Percentiles rank a stretch among this genome's conserved stretches.
Evolutionary conservation across 139 green algal species (phyloP).

Genomic region (Mychonastes homosphaera): DNA sequence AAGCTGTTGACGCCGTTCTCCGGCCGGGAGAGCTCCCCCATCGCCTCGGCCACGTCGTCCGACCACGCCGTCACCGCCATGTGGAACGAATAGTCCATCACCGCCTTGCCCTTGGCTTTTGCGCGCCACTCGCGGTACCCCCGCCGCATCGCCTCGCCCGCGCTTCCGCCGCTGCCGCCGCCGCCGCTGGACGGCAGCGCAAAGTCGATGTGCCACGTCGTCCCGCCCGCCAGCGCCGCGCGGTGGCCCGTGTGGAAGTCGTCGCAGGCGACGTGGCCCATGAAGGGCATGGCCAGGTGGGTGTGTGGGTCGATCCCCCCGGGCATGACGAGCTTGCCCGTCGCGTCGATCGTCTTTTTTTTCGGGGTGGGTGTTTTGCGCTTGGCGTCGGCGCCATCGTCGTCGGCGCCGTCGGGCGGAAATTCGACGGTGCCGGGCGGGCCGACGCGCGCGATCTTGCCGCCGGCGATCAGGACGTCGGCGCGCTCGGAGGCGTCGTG

Average conservation of each 20-base stretch:
- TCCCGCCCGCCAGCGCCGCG: constrained; percentile 84
- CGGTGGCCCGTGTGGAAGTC: constrained; percentile 50
- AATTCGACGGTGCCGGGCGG: too few relatives aligned
- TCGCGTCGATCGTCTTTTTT: constrained; percentile 67
- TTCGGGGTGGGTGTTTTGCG: background rate
- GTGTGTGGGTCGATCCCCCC: constrained; percentile 96
- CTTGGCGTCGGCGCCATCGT: background rate
- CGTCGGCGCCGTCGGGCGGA: too few relatives aligned
- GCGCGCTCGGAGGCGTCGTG: constrained; percentile 46
- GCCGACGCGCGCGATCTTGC: constrained; percentile 50
- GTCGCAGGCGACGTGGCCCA: constrained; percentile 55
- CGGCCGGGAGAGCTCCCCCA: constrained; percentile 45
- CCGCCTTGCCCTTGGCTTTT: constrained; percentile 36
- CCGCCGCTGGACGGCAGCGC: constrained; percentile 71
- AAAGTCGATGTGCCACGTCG: constrained; percentile 97
- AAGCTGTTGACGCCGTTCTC: constrained; percentile 82
- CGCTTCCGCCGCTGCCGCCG: too few relatives aligned
- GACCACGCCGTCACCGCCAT: constrained; percentile 89
- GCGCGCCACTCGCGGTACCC: too few relatives aligned
- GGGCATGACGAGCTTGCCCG: constrained; percentile 76
- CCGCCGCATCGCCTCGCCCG: too few relatives aligned
- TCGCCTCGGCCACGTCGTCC: constrained; percentile 53
- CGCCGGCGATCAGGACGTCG: constrained; percentile 77
- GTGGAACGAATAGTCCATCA: constrained; percentile 86
- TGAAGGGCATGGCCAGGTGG: constrained; percentile 93